Conservation (phyloP, 179 eudicot genomes). For the Carnegiea gigantea region DNA sequence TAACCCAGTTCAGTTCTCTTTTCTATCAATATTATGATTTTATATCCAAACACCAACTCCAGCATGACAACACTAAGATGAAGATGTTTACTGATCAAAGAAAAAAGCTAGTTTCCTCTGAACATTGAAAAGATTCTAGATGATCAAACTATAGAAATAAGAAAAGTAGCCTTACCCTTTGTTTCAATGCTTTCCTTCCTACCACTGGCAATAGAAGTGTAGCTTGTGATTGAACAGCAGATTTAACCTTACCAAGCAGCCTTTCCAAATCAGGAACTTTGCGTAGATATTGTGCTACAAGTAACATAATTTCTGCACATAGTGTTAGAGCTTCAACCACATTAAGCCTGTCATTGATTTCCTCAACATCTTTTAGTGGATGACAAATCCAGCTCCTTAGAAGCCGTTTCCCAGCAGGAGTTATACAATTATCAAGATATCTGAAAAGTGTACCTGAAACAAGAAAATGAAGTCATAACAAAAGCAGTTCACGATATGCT, state of each 20-base stretch:
- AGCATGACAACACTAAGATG: background rate
- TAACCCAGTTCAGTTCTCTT: too few species aligned
- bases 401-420: constrained; percentile 87
- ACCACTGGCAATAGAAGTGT: constrained; percentile 66
- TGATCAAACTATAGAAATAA: background rate
- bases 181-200: constrained; percentile 83
- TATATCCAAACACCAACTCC: background rate
- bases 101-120: background rate
- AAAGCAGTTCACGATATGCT: constrained; percentile 1
- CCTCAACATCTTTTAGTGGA: constrained; percentile 72
- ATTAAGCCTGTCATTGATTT: constrained; percentile 77
- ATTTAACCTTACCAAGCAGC: constrained; percentile 82
- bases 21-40: background rate
- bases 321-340: constrained; percentile 64
- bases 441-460: constrained; percentile 80
- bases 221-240: constrained; percentile 72
- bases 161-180: constrained; percentile 59
- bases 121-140: background rate
- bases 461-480: constrained; percentile 20
- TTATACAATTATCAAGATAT: constrained; percentile 80
- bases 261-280: constrained; percentile 94
- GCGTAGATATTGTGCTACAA: constrained; percentile 68
- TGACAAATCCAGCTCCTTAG: constrained; percentile 96
- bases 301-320: constrained; percentile 53
- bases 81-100: background rate